Evolutionary conservation across 345 rosid genomes (phyloP), one percentile per base, ranked within the genome.

Genomic region (Raphanus sativus): DNA sequence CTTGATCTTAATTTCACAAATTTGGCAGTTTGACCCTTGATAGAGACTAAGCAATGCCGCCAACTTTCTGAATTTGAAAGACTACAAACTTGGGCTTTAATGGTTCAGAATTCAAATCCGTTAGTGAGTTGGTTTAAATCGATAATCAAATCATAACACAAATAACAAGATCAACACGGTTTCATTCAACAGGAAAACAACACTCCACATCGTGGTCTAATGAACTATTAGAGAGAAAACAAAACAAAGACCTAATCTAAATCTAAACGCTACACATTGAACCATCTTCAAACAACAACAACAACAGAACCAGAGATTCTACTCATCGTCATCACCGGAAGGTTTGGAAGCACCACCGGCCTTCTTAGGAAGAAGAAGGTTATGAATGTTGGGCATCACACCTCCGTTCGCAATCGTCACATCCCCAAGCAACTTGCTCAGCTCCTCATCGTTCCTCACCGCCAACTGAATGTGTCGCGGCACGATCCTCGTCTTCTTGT

Each of bases 341-440:
- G 82, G 75, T 25, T 79, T 79, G 2, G 96, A 89, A 0, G 65
- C 48, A 73, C 78, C 69, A 2, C 94, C 94, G 1, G 93, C 4
- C 84, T 91, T 94, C 87, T 91, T 94, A 1, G 97, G 98, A 34
- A 91, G 88, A 60, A 94, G 93, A 45, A 90, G 97, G 67, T 83
- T 93, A 83, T 93, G 98, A 74, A 93, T 93, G 85, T 93, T 93
- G 2, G 98, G 98, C 96, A 92, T 93, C 69, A 93, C 98, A 34
- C 98, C 98, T 2, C 98, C 98, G 0, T 89, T 93, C 10, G 98
- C 97, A 58, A 91, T 93, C 0, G 98, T 93, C 2, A 91, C 98
- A 30, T 91, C 98, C 0, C 98, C 98, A 0, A 93, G 92, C 28
- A 91, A 88, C 82, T 93, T 93, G 84, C 98, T 93, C 1, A 94